Evolutionary conservation across 352 stramenopile genomes (phyloP), one percentile per base, ranked within the genome.

Genomic region (Pythium graminicola): DNA sequence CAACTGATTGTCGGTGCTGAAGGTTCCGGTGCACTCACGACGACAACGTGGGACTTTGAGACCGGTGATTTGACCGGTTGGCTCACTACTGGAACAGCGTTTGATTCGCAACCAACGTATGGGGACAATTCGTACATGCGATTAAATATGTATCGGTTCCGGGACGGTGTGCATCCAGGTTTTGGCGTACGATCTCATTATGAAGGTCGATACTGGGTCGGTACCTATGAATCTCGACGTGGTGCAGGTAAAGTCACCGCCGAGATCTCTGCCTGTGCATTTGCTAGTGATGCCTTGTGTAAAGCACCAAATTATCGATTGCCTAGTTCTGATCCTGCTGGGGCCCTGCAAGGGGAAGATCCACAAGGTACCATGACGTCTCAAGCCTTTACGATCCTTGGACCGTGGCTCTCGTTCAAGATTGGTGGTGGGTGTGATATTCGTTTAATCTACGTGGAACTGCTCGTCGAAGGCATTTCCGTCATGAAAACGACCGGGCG

Each of bases 1-100:
- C 79, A 92, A 49, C 54, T 86, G 8, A 71, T 95, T 13, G 66
- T 94, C 4, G 83, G 86, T 3, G 83, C 86, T 5, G 69, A 75
- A 49, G 55, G 65, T 2, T 93, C 83, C 1, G 74, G 64, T 8
- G 79, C 81, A 2, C 72, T 90, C 14, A 76, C 84, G 2, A 90
- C 76, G 2, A 97, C 90, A 40, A 98, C 94, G 14, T 99, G 95
- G 93, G 85, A 98, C 64, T 99, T 99, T 62, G 96, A 99, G 56
- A 98, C 95, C 0, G 96, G 95, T 33, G 85, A 97, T 56, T 69
- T 99, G 31, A 85, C 77, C 0, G 96, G 96, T 1, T 99, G 95
- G 96, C 67, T 75, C 26, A 84, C 75, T 6, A 98, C 93, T 0
- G 96, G 95, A 4, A 89, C 72, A 20, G 95, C 95, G 9, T 99